These are phyloP conservation scores for Gremmenia infestans DNA, from an alignment of 2,329 filamentous ascomycete genomes.

Conservation along the genomic window DNA sequence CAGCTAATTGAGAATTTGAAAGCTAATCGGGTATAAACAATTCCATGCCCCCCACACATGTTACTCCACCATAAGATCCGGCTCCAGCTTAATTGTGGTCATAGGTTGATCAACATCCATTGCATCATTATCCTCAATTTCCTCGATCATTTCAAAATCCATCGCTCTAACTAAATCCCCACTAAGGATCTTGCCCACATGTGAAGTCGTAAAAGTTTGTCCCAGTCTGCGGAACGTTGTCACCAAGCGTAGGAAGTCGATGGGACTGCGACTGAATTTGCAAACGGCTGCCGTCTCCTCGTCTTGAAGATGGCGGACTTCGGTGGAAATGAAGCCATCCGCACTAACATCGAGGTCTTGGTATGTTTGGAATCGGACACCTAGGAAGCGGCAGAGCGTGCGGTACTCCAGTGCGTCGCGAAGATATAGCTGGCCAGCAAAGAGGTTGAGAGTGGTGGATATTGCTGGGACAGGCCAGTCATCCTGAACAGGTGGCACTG, in stretches of 20 bases:
- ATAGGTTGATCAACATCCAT: conserved; percentile 10
- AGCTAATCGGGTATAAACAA: not conserved
- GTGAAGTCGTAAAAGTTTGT: conserved; percentile 38
- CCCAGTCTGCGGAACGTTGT: conserved; percentile 34
- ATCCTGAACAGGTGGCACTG: conserved; percentile 27
- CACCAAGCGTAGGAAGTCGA: conserved; percentile 37
- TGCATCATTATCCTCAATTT: conserved; percentile 4
- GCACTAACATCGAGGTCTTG: conserved; percentile 17
- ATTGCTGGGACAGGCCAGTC: conserved; percentile 16
- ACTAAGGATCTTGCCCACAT: conserved; percentile 39
- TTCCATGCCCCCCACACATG: not conserved
- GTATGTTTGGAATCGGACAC: conserved; percentile 36
- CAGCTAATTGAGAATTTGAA: no score
- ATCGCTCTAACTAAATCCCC: conserved; percentile 30
- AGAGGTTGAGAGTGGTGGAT: conserved; percentile 53
- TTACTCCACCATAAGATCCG: not conserved
- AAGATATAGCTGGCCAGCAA: conserved; percentile 64
- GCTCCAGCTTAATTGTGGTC: conserved; percentile 3
- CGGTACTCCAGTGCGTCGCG: conserved; percentile 49
- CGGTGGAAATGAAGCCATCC: conserved; percentile 33
- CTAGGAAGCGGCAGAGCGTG: conserved; percentile 46
- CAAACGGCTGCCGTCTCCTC: conserved; percentile 5
- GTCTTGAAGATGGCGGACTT: conserved; percentile 6
- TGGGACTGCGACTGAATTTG: conserved; percentile 36
- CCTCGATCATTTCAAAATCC: conserved; percentile 1